These are phyloP conservation scores for Hamamelis virginiana DNA, from an alignment of 164 flowering plant species.

Conservation along the genomic window DNA sequence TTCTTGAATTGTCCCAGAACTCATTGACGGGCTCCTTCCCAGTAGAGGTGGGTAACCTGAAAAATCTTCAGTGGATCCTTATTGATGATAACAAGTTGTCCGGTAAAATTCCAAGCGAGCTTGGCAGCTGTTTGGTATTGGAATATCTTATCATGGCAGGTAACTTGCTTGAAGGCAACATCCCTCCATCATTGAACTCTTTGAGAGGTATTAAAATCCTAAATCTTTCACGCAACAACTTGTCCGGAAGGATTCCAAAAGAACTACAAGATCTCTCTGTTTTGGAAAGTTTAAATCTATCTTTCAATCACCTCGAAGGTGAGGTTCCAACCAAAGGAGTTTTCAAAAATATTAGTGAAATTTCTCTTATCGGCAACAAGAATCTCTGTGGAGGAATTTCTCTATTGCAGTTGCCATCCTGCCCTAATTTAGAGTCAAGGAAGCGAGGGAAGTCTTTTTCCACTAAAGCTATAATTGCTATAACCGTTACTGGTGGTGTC, in stretches of 20 bases:
- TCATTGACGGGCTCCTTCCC: slow-evolving; percentile 7
- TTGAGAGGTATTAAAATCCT: slow-evolving; percentile 12
- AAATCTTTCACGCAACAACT: slow-evolving; percentile 11
- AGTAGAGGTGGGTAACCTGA: slow-evolving; percentile 6
- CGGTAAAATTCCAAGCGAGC: slow-evolving; percentile 11
- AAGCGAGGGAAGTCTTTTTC: not conserved
- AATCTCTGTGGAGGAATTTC: slow-evolving; percentile 14
- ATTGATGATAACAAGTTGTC: slow-evolving; percentile 15
- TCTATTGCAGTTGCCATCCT: slow-evolving; percentile 1
- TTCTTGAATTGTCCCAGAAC: slow-evolving; percentile 1
- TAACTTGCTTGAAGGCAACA: slow-evolving; percentile 15
- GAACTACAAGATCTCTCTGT: slow-evolving; percentile 1
- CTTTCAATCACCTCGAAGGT: slow-evolving; percentile 15
- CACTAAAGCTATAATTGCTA: not conserved
- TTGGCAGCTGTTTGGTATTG: slow-evolving; percentile 12
- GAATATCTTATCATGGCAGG: slow-evolving; percentile 8
- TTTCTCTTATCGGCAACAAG: slow-evolving; percentile 5
- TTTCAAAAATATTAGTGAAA: slow-evolving; percentile 15
- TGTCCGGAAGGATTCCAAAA: slow-evolving; percentile 16
- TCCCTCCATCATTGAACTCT: slow-evolving; percentile 12
- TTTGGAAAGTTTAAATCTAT: slow-evolving; percentile 7
- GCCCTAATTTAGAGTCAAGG: not conserved
- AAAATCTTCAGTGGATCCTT: slow-evolving; percentile 5
- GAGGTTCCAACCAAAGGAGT: slow-evolving; percentile 13
- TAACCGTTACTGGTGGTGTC: too few relatives aligned